Evolutionary conservation across 306 rosid species (phyloP).

Genomic region (Vigna trinervia): DNA sequence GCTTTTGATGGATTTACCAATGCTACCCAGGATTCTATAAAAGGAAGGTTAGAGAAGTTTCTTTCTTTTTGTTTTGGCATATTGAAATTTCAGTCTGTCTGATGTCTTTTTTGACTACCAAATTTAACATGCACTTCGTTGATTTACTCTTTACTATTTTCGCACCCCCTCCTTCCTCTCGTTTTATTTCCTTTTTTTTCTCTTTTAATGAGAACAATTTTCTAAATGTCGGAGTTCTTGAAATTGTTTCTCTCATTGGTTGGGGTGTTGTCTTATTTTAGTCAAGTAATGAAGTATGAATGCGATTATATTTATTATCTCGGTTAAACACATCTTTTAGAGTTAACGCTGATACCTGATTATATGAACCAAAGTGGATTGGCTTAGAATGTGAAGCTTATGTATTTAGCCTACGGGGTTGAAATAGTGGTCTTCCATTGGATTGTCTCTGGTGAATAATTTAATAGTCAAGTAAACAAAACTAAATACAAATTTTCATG

Average conservation of each 20-base stretch:
- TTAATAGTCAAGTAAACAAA: constrained; percentile 31
- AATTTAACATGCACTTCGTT: constrained; percentile 10
- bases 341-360: background rate
- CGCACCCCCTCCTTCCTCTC: background rate
- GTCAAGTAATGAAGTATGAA: constrained; percentile 23
- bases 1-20: constrained; percentile 99
- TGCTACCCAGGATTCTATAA: constrained; percentile 98
- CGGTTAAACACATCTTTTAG: background rate
- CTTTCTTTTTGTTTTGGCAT: constrained; percentile 19
- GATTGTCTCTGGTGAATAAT: constrained; percentile 10
- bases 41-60: constrained; percentile 58
- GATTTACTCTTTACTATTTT: background rate
- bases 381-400: constrained; percentile 30
- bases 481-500: constrained; percentile 1
- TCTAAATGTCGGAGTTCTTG: constrained; percentile 10
- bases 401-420: constrained; percentile 14
- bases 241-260: constrained; percentile 30
- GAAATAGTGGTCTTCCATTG: constrained; percentile 10
- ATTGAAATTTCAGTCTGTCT: constrained; percentile 10
- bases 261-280: constrained; percentile 32
- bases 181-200: background rate
- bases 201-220: background rate
- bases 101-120: constrained; percentile 20
- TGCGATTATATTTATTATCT: background rate
- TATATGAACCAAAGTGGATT: constrained; percentile 13